phyloP scores from a whole-genome alignment of 768 basidiomycete species.

The Auriscalpium orientale region DNA sequence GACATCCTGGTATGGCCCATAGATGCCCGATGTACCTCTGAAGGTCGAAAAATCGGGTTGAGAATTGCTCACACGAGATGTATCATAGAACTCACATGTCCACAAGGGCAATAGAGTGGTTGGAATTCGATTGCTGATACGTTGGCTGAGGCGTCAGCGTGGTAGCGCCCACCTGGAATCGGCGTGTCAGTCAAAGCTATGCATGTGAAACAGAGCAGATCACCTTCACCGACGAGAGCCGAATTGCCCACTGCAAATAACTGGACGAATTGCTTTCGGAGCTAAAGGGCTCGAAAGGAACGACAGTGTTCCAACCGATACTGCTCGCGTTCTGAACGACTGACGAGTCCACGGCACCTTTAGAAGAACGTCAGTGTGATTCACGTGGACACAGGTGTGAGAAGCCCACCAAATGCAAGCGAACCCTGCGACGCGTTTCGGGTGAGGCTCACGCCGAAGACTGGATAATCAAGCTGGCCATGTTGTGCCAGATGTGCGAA shows the following conservation, averaged over 20 bases:
- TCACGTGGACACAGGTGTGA: background rate
- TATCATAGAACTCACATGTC: slow-evolving; percentile 49
- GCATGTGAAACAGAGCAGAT: slow-evolving; percentile 9
- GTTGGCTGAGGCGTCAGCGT: slow-evolving; percentile 50
- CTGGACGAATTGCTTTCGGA: slow-evolving; percentile 52
- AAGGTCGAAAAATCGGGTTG: background rate
- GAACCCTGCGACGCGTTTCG: slow-evolving; percentile 49
- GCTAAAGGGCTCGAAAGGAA: slow-evolving; percentile 62
- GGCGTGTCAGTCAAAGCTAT: background rate
- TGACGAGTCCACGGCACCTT: slow-evolving; percentile 71
- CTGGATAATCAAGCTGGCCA: slow-evolving; percentile 62
- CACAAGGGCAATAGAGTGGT: slow-evolving; percentile 58
- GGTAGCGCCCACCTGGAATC: slow-evolving; percentile 1
- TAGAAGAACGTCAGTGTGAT: background rate
- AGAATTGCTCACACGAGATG: background rate
- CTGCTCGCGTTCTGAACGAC: slow-evolving; percentile 51
- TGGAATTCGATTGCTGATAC: slow-evolving; percentile 48
- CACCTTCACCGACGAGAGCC: slow-evolving; percentile 49
- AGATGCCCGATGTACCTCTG: slow-evolving; percentile 66
- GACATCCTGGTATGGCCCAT: slow-evolving; percentile 75
- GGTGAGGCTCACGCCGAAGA: slow-evolving; percentile 67
- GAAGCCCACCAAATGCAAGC: slow-evolving; percentile 49
- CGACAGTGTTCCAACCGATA: slow-evolving; percentile 69
- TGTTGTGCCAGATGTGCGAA: slow-evolving; percentile 52
- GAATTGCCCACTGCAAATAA: slow-evolving; percentile 73